These are phyloP conservation scores for Leccinum incarnatum DNA, from an alignment of 768 basidiomycete genomes.

Conservation along the genomic window DNA sequence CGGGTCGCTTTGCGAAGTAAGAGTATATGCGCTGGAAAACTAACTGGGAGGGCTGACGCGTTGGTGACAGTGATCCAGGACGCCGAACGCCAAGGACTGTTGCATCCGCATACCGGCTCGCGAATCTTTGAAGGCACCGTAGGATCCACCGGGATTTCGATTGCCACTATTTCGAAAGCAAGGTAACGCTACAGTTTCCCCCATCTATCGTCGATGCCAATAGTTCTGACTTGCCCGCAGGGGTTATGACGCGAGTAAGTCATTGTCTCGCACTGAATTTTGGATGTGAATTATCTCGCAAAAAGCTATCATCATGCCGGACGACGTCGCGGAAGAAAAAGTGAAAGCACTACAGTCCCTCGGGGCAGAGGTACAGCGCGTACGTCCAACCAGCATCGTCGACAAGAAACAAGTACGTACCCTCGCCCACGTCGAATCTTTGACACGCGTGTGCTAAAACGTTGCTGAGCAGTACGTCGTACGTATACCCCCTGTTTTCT, in stretches of 20 bases:
- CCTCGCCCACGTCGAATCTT: background rate
- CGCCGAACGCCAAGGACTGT: conserved; percentile 78
- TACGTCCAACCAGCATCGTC: conserved; percentile 93
- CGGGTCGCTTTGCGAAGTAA: conserved; percentile 92
- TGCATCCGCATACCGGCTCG: conserved; percentile 84
- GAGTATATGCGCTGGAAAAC: background rate
- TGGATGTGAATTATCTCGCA: background rate
- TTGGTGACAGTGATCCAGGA: conserved; percentile 79
- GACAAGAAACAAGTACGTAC: conserved; percentile 85
- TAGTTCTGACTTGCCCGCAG: conserved; percentile 35
- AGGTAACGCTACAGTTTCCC: conserved; percentile 46
- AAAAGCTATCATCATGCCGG: conserved; percentile 85
- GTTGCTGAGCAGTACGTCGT: conserved; percentile 55
- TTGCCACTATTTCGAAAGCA: conserved; percentile 89
- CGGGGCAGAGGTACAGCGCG: conserved; percentile 86
- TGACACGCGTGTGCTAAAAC: background rate
- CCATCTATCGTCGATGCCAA: background rate
- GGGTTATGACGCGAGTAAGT: conserved; percentile 82
- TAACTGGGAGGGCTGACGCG: background rate
- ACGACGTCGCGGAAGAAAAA: conserved; percentile 90
- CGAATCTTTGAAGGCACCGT: conserved; percentile 98
- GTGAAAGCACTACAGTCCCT: conserved; percentile 77
- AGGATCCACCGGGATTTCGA: conserved; percentile 93
- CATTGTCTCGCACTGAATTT: background rate
- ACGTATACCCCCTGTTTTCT: conserved; percentile 29